These are phyloP conservation scores for Suhomyces ambrosiae DNA, from an alignment of 1,139 yeast species.

Conservation along the genomic window DNA sequence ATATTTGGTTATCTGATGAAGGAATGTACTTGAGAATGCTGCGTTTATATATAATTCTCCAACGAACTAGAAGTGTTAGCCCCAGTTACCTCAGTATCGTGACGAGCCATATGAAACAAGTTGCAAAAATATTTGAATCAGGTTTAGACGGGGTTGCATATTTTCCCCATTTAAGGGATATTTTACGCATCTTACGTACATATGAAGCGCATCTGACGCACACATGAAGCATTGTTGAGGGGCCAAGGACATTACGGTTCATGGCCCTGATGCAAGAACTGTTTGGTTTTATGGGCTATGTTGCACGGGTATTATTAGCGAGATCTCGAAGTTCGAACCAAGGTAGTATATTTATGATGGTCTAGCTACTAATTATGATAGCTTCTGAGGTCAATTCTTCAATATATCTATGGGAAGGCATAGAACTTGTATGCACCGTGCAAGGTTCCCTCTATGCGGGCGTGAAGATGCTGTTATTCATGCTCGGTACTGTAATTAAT, in stretches of 20 bases:
- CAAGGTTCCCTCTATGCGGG: no score
- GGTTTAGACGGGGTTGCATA: constrained; percentile 2
- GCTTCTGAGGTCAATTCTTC: no score
- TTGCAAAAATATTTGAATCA: constrained; percentile 1
- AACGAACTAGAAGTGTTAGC: no score
- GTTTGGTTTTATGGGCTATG: neutral
- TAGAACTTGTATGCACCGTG: no score
- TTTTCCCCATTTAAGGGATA: neutral
- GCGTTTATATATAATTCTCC: neutral
- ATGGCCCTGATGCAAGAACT: neutral
- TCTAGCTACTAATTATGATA: no score
- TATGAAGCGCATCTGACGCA: neutral
- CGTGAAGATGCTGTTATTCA: no score
- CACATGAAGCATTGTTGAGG: neutral
- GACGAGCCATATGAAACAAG: constrained; percentile 1
- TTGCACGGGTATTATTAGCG: constrained; percentile 1
- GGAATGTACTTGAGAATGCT: neutral
- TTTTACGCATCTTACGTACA: neutral
- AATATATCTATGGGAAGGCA: no score
- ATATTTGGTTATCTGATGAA: constrained; percentile 1
- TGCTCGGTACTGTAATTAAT: no score
- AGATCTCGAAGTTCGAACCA: neutral
- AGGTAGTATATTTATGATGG: no score
- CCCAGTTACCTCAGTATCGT: no score
- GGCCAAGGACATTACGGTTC: neutral